Conservation (phyloP, 495 filamentous ascomycete species). For the Penicillium taxi region DNA sequence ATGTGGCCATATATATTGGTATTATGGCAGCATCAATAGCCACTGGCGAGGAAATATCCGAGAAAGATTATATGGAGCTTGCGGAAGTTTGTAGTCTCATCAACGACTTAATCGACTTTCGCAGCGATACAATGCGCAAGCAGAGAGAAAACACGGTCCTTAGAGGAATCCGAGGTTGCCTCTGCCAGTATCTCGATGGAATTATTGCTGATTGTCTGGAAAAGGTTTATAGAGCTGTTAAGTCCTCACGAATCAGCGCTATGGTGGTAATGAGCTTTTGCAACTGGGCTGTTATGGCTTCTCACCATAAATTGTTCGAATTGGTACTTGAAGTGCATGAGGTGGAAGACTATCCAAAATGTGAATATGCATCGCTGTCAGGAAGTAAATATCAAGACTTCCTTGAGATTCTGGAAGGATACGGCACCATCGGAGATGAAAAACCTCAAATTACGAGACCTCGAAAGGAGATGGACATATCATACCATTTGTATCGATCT, state of each 20-base stretch:
- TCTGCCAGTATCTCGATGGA: constrained; percentile 10
- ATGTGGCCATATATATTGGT: constrained; percentile 4
- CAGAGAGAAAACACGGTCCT: constrained; percentile 16
- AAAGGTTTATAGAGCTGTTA: not conserved
- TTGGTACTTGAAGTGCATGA: constrained; percentile 2
- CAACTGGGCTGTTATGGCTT: constrained; percentile 18
- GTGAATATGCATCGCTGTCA: constrained; percentile 5
- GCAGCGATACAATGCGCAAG: constrained; percentile 15
- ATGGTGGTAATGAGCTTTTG: constrained; percentile 15
- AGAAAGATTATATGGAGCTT: constrained; percentile 1
- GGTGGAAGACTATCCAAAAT: not conserved
- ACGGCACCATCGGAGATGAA: constrained; percentile 9
- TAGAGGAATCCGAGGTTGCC: constrained; percentile 11
- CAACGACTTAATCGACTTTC: constrained; percentile 17
- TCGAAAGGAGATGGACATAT: constrained; percentile 13
- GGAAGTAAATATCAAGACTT: constrained; percentile 10
- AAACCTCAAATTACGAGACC: constrained; percentile 4
- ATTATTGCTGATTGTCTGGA: constrained; percentile 7
- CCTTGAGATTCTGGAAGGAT: constrained; percentile 9
- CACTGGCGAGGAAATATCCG: constrained; percentile 8
- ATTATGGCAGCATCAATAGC: constrained; percentile 10
- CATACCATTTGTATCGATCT: constrained; percentile 6
- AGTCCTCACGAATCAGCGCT: constrained; percentile 3
- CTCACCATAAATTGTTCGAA: constrained; percentile 21
- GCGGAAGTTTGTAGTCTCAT: constrained; percentile 9